phyloP scores from a whole-genome alignment of 129 eudicot genomes.

The Arctium minus region DNA sequence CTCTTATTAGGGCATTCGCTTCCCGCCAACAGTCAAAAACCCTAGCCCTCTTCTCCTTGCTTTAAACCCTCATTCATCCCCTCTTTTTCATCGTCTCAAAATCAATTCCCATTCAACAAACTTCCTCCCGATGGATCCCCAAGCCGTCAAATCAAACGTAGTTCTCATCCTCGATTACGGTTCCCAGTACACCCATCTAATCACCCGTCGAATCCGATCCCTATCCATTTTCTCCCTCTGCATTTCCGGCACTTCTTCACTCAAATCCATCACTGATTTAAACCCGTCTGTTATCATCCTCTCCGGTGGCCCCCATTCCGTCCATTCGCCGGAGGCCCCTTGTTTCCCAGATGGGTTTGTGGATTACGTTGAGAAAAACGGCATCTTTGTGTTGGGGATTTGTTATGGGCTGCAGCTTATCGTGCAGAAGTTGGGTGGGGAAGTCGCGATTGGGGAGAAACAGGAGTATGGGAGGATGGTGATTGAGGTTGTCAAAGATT shows the following conservation, averaged over 20 bases:
- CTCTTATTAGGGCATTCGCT: not conserved
- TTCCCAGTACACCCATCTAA: conserved; percentile 91
- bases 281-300: conserved; percentile 81
- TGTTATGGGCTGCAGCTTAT: conserved; percentile 85
- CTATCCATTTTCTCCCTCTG: conserved; percentile 75
- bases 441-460: conserved; percentile 69
- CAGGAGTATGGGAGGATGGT: conserved; percentile 95
- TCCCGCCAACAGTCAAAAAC: conserved; percentile 31
- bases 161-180: conserved; percentile 85
- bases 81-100: not conserved
- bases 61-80: conserved; percentile 19
- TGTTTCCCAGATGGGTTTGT: conserved; percentile 71
- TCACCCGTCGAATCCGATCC: conserved; percentile 77
- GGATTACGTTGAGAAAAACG: conserved; percentile 53
- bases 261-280: conserved; percentile 58
- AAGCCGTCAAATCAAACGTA: conserved; percentile 55
- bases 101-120: not conserved
- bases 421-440: conserved; percentile 84
- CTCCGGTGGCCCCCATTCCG: conserved; percentile 89
- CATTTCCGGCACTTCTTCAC: conserved; percentile 69
- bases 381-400: conserved; percentile 65
- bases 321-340: conserved; percentile 65
- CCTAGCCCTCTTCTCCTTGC: conserved; percentile 19
- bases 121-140: conserved; percentile 41
- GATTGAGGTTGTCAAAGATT: conserved; percentile 51